A percentile compares a stretch with the other conserved stretches of the same genome.
phyloP scores from a whole-genome alignment of 257 asterid genomes.

The Paraleonurus japonicus region DNA sequence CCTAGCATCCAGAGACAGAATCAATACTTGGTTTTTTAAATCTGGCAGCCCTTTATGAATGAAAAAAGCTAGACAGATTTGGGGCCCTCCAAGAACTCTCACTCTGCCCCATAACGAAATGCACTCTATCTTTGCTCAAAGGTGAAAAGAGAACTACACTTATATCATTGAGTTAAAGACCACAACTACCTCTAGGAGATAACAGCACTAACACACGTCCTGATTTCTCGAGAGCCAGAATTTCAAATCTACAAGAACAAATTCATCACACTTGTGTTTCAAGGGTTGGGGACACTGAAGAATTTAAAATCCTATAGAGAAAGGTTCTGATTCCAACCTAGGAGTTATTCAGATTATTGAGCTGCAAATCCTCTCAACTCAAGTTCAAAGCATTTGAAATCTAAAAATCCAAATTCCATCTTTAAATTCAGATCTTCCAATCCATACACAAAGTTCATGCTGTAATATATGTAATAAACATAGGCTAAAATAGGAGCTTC shows the following conservation, averaged over 20 bases:
- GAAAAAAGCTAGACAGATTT: not conserved
- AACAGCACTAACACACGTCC: not conserved
- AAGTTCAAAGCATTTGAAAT: not conserved
- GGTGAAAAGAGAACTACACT: not conserved
- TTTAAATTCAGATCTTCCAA: not conserved
- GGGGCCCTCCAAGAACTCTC: slow-evolving; percentile 11
- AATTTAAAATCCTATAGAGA: not conserved
- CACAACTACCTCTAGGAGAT: not conserved
- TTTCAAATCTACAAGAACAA: not conserved
- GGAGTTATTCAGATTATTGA: not conserved
- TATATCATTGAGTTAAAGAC: not conserved
- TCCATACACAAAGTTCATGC: not conserved
- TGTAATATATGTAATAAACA: not conserved
- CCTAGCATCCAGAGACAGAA: not conserved
- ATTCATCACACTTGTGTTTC: not conserved
- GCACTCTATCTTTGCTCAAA: not conserved
- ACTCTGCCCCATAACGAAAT: not conserved
- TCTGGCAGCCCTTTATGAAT: not conserved
- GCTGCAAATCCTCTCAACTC: not conserved
- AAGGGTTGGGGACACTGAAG: not conserved
- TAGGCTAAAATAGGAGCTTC: not conserved
- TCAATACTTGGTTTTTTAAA: not conserved
- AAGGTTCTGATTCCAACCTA: not conserved
- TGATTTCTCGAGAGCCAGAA: not conserved
- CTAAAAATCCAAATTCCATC: not conserved